A percentile compares a stretch with the other conserved stretches of the same genome.
phyloP scores from a whole-genome alignment of 1,284 basidiomycete species.

The Clitocybe nebularis region DNA sequence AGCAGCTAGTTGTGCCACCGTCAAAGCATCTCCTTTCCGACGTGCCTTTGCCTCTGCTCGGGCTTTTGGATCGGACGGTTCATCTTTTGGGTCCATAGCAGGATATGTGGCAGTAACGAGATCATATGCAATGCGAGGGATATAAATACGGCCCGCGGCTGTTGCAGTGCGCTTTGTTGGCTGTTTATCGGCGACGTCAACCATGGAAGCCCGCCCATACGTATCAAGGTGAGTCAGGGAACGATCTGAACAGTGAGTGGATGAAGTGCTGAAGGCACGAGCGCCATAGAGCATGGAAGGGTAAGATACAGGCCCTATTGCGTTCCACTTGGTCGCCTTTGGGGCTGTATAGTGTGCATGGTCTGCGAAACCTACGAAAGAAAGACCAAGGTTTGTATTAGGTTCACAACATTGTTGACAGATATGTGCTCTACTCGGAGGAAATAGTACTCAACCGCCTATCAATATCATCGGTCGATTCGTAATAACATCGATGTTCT shows the following conservation, averaged over 20 bases:
- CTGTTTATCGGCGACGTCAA: slow-evolving; percentile 68
- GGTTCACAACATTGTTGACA: slow-evolving; percentile 11
- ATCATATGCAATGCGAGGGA: slow-evolving; percentile 61
- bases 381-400: slow-evolving; percentile 14
- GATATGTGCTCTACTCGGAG: slow-evolving; percentile 22
- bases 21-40: slow-evolving; percentile 74
- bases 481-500: slow-evolving; percentile 68
- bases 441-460: slow-evolving; percentile 68
- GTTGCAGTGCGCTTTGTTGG: slow-evolving; percentile 68
- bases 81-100: slow-evolving; percentile 14
- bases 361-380: slow-evolving; percentile 12
- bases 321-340: neutral
- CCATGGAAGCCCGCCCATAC: slow-evolving; percentile 74
- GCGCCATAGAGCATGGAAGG: neutral
- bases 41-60: slow-evolving; percentile 45
- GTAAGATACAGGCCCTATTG: neutral
- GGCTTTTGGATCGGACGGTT: slow-evolving; percentile 18
- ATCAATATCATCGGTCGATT: slow-evolving; percentile 90
- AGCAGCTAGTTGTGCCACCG: slow-evolving; percentile 78
- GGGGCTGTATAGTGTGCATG: neutral
- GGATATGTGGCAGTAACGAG: slow-evolving; percentile 46
- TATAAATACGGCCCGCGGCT: slow-evolving; percentile 75
- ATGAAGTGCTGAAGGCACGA: slow-evolving; percentile 7
- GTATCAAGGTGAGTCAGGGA: slow-evolving; percentile 69
- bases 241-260: slow-evolving; percentile 13